Percentiles rank a stretch among this genome's conserved stretches.
These are phyloP conservation scores for Rhipidocladum racemiflorum DNA, from an alignment of 176 grass and related monocot genomes.

Conservation along the genomic window DNA sequence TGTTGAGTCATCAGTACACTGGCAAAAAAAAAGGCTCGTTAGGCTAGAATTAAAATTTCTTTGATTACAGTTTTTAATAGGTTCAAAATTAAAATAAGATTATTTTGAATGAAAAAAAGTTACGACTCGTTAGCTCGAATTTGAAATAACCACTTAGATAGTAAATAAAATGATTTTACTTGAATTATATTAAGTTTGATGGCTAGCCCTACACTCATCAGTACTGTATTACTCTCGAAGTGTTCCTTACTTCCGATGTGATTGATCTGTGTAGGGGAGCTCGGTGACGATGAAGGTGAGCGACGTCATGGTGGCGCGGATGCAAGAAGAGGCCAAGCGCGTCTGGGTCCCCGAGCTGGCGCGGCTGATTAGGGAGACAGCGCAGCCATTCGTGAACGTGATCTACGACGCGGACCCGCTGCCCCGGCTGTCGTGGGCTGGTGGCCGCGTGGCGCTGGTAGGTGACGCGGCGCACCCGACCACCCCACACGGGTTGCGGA, in stretches of 20 bases:
- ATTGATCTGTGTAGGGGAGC: constrained; percentile 36
- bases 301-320: constrained; percentile 38
- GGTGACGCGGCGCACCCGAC: constrained; percentile 93
- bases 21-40: no score
- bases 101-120: no score
- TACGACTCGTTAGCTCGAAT: no score
- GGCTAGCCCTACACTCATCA: no score
- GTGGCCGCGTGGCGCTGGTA: constrained; percentile 46
- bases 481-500: constrained; percentile 73
- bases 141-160: no score
- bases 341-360: constrained; percentile 69
- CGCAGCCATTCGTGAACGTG: constrained; percentile 72
- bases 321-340: constrained; percentile 59
- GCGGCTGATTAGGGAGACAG: constrained; percentile 54
- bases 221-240: background rate
- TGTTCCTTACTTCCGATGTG: background rate
- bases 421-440: constrained; percentile 47
- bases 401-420: constrained; percentile 73
- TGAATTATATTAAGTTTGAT: no score
- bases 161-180: no score
- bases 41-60: no score
- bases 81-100: no score
- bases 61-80: no score
- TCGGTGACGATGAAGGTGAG: constrained; percentile 74
- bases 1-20: background rate